Conservation (phyloP, 192 early-diverging fungal genomes). For the Gryganskiella cystojenkinii region DNA sequence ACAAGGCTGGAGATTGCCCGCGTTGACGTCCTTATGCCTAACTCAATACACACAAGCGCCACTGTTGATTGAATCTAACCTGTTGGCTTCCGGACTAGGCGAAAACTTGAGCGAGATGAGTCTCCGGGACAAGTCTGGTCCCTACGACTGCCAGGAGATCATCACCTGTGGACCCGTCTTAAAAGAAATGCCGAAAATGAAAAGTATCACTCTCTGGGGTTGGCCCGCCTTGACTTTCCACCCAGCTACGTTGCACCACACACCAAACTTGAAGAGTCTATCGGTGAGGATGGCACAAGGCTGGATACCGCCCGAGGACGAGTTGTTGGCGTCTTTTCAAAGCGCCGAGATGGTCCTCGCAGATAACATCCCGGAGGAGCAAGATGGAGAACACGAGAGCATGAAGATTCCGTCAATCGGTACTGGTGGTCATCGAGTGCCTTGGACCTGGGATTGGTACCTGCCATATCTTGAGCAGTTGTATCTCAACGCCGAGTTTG, state of each 20-base stretch:
- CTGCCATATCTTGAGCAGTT: not conserved
- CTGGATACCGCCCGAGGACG: not conserved
- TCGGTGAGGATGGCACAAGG: not conserved
- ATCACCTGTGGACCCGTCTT: not conserved
- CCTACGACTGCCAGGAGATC: not conserved
- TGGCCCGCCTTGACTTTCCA: not conserved
- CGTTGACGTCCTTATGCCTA: not conserved
- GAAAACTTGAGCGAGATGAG: not conserved
- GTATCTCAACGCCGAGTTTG: not conserved
- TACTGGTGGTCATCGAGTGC: not conserved
- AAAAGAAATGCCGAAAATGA: not conserved
- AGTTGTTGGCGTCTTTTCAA: not conserved
- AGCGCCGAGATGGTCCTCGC: too few relatives aligned
- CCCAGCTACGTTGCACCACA: conserved; percentile 2
- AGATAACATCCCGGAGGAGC: not conserved
- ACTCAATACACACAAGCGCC: not conserved
- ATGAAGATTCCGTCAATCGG: not conserved
- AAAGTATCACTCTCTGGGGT: not conserved
- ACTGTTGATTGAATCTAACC: not conserved
- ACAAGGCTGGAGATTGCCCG: not conserved
- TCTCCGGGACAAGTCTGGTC: not conserved
- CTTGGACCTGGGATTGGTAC: conserved; percentile 12
- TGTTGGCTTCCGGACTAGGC: not conserved
- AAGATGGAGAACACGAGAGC: not conserved
- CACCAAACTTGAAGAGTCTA: not conserved